These are phyloP conservation scores for Pistacia integerrima DNA, from an alignment of 345 rosid species.

Conservation along the genomic window DNA sequence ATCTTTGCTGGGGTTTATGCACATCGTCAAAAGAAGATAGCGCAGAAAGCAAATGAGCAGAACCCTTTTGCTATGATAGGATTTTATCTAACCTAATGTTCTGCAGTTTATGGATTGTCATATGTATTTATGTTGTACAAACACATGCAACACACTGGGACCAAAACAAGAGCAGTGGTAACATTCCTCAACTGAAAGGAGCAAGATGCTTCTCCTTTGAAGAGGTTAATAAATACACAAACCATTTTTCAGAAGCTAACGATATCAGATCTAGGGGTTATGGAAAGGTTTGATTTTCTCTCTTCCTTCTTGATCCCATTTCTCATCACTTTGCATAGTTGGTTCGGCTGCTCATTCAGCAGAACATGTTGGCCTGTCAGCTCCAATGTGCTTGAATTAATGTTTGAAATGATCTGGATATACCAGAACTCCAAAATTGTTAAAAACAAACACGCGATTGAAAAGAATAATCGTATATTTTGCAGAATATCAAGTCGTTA, in stretches of 20 bases:
- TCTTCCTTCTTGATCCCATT: background rate
- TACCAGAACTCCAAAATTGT: background rate
- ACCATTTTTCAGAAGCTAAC: constrained; percentile 69
- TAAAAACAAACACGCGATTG: background rate
- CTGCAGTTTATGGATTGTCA: constrained; percentile 23
- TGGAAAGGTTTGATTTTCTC: constrained; percentile 66
- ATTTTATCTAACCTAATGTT: background rate
- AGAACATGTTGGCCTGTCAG: background rate
- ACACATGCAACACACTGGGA: constrained; percentile 78
- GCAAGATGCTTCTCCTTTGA: constrained; percentile 73
- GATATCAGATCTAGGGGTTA: constrained; percentile 86
- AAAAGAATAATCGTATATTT: background rate
- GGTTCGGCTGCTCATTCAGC: background rate
- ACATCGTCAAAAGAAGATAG: constrained; percentile 69
- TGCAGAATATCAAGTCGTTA: no score
- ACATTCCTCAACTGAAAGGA: constrained; percentile 75
- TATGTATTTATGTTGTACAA: constrained; percentile 3
- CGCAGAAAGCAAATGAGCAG: constrained; percentile 56
- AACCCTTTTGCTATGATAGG: constrained; percentile 67
- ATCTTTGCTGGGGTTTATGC: constrained; percentile 69
- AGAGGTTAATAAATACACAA: constrained; percentile 69
- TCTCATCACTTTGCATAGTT: background rate
- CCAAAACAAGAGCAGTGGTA: constrained; percentile 48
- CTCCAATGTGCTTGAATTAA: background rate
- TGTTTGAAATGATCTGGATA: background rate